These are phyloP conservation scores for Curvularia lunata DNA, from an alignment of 2,329 filamentous ascomycete genomes.

Conservation along the genomic window DNA sequence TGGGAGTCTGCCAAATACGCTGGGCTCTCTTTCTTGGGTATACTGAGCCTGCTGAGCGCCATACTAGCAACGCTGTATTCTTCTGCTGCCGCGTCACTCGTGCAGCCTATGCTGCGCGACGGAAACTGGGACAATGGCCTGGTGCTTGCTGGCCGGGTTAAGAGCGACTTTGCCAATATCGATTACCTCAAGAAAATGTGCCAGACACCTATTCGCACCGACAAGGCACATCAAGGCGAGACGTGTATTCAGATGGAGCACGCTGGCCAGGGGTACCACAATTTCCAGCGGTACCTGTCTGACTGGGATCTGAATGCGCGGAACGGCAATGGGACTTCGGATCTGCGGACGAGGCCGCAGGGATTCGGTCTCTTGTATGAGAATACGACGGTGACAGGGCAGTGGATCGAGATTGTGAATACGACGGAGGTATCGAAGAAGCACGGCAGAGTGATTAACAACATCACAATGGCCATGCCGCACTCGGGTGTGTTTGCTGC, in stretches of 20 bases:
- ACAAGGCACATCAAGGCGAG: slow-evolving; percentile 50
- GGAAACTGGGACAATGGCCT: slow-evolving; percentile 57
- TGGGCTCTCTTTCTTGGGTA: slow-evolving; percentile 67
- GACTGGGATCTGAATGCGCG: slow-evolving; percentile 61
- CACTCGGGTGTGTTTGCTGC: slow-evolving; percentile 73
- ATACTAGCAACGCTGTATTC: slow-evolving; percentile 75
- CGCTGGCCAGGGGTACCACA: slow-evolving; percentile 72
- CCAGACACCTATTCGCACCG: slow-evolving; percentile 64
- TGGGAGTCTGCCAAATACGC: slow-evolving; percentile 70
- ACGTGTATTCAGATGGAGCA: slow-evolving; percentile 74
- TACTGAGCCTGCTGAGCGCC: slow-evolving; percentile 68
- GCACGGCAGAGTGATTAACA: slow-evolving; percentile 69
- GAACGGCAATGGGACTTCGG: slow-evolving; percentile 52
- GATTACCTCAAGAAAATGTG: slow-evolving; percentile 64
- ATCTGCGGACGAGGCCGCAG: slow-evolving; percentile 60
- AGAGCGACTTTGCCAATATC: slow-evolving; percentile 68
- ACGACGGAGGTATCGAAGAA: slow-evolving; percentile 58
- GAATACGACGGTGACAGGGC: slow-evolving; percentile 72
- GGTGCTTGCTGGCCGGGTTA: slow-evolving; percentile 63
- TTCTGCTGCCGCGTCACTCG: slow-evolving; percentile 72
- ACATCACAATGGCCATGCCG: slow-evolving; percentile 78
- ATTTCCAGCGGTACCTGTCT: slow-evolving; percentile 65
- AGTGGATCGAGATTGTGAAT: slow-evolving; percentile 71
- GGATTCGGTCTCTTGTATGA: slow-evolving; percentile 71
- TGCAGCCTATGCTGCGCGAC: slow-evolving; percentile 72